Evolutionary conservation across 139 green algal species (phyloP).

Genomic region (Mychonastes homosphaera): DNA sequence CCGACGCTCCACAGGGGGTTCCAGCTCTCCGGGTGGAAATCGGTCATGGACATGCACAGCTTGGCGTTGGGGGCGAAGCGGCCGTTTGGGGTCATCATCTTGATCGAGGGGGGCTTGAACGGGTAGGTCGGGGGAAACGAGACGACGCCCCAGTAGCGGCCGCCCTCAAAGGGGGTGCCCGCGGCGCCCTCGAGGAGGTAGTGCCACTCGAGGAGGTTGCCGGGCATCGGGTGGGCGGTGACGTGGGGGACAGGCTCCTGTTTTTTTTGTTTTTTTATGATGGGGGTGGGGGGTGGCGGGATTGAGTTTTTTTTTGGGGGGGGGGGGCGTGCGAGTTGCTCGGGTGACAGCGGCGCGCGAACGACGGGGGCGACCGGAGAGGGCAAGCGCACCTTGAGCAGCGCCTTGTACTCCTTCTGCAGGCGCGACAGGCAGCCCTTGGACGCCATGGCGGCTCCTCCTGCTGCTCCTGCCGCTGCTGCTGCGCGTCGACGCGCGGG

Average conservation of each 20-base stretch:
- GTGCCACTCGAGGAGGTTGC: conserved; percentile 78
- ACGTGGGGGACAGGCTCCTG: conserved; percentile 73
- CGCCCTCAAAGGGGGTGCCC: conserved; percentile 53
- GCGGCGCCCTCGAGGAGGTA: conserved; percentile 57
- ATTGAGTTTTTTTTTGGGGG: too few relatives aligned
- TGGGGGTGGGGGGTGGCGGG: not conserved
- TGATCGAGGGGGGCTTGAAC: conserved; percentile 65
- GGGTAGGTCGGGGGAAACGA: conserved; percentile 57
- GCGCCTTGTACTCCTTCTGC: conserved; percentile 69
- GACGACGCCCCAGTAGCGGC: conserved; percentile 76
- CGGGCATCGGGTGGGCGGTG: conserved; percentile 53
- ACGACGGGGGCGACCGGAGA: not conserved
- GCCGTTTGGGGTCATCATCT: conserved; percentile 74
- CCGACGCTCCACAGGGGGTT: conserved; percentile 63
- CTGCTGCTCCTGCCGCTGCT: not conserved
- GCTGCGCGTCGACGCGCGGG: too few relatives aligned
- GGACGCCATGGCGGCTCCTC: not conserved
- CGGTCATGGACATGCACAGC: conserved; percentile 75
- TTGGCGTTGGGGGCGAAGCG: conserved; percentile 64
- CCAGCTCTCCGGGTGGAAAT: conserved; percentile 74
- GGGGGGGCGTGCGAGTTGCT: not conserved
- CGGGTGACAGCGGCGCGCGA: not conserved
- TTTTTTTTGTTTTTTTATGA: too few relatives aligned
- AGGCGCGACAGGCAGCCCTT: conserved; percentile 56
- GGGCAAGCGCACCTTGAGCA: conserved; percentile 42